Evolutionary conservation across 805 yeast genomes (phyloP).

Genomic region (Starmerella floricola): DNA sequence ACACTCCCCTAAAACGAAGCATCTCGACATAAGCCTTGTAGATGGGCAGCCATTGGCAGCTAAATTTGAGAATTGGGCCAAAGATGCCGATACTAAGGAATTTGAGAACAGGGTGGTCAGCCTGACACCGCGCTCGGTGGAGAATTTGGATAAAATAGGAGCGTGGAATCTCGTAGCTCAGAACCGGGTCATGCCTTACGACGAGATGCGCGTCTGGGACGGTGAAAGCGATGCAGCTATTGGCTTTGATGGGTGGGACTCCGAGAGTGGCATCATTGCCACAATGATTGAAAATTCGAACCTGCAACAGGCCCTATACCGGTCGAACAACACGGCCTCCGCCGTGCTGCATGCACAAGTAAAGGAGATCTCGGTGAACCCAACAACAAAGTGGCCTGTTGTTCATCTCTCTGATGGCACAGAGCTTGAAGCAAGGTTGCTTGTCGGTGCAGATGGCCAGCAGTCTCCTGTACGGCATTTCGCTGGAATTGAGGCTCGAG

Average conservation of each 20-base stretch:
- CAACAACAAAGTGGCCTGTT: slow-evolving; percentile 49
- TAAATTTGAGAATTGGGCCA: slow-evolving; percentile 39
- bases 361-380: slow-evolving; percentile 16
- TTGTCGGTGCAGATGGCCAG: slow-evolving; percentile 92
- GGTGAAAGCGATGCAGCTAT: slow-evolving; percentile 60
- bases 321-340: slow-evolving; percentile 1
- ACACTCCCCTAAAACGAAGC: slow-evolving; percentile 47
- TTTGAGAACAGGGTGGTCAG: slow-evolving; percentile 76
- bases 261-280: slow-evolving; percentile 36
- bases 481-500: slow-evolving; percentile 72
- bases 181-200: slow-evolving; percentile 69
- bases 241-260: slow-evolving; percentile 51
- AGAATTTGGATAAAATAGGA: slow-evolving; percentile 55
- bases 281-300: slow-evolving; percentile 84
- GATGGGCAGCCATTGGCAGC: slow-evolving; percentile 54
- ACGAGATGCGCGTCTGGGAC: slow-evolving; percentile 75
- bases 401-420: slow-evolving; percentile 58
- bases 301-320: slow-evolving; percentile 54
- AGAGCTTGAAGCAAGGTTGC: slow-evolving; percentile 50
- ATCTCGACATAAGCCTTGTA: slow-evolving; percentile 52
- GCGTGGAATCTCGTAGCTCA: slow-evolving; percentile 58
- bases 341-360: slow-evolving; percentile 35
- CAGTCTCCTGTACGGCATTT: slow-evolving; percentile 82
- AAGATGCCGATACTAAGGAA: slow-evolving; percentile 31
- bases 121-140: slow-evolving; percentile 68